A percentile compares a stretch with the other conserved stretches of the same genome.
These are phyloP conservation scores for Pyricularia grisea DNA, from an alignment of 2,329 filamentous ascomycete species.

Conservation along the genomic window DNA sequence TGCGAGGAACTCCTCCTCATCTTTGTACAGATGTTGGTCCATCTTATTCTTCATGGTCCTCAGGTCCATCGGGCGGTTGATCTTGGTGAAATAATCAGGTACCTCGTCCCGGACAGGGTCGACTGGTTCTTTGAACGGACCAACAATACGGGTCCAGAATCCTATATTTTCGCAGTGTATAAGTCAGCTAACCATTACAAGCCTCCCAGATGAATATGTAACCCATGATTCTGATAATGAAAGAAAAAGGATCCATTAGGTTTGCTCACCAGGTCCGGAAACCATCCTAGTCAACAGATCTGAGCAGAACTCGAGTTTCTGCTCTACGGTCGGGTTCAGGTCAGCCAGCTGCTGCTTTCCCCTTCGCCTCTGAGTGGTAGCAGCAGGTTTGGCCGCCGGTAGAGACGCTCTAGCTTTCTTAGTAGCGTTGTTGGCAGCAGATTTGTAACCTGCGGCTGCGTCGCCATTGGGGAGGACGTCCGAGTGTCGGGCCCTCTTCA, in stretches of 20 bases:
- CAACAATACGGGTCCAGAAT: conserved; percentile 58
- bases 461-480: conserved; percentile 18
- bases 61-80: conserved; percentile 54
- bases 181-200: not conserved
- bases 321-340: conserved; percentile 23
- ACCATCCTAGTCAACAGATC: conserved; percentile 52
- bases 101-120: conserved; percentile 44
- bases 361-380: conserved; percentile 20
- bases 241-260: not conserved
- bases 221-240: not conserved
- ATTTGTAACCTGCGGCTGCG: conserved; percentile 10
- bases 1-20: conserved; percentile 41
- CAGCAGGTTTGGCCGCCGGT: conserved; percentile 14
- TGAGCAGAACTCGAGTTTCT: conserved; percentile 48
- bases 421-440: conserved; percentile 6
- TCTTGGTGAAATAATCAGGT: conserved; percentile 51
- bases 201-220: not conserved
- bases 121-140: conserved; percentile 51
- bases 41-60: conserved; percentile 51
- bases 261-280: conserved; percentile 43
- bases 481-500: conserved; percentile 31
- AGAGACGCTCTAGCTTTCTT: conserved; percentile 23
- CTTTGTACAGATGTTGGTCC: conserved; percentile 40
- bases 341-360: conserved; percentile 16
- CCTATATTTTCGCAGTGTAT: conserved; percentile 26